Conservation (phyloP, 495 filamentous ascomycete species). For the Immersiella caudata region DNA sequence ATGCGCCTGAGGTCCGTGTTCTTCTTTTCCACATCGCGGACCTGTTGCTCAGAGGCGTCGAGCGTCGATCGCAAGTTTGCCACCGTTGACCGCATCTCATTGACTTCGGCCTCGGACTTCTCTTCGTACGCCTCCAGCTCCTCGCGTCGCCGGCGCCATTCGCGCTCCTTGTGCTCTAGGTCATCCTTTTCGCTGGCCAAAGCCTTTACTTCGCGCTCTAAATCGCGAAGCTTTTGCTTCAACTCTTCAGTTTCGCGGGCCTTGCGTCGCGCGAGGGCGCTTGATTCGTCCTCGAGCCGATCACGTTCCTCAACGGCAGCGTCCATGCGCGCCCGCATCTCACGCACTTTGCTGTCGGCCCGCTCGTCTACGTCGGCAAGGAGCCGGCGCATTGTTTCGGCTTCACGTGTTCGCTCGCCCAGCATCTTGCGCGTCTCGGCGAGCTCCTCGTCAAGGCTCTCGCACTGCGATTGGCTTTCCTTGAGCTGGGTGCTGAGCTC, state of each 20-base stretch:
- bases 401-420: slow-evolving; percentile 90
- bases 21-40: slow-evolving; percentile 77
- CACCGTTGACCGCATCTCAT: slow-evolving; percentile 77
- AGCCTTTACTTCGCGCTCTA: slow-evolving; percentile 72
- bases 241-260: slow-evolving; percentile 87
- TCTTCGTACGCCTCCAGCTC: slow-evolving; percentile 73
- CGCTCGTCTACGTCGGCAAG: slow-evolving; percentile 84
- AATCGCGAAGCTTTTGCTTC: slow-evolving; percentile 73
- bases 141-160: slow-evolving; percentile 69
- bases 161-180: slow-evolving; percentile 63
- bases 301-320: slow-evolving; percentile 88
- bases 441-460: slow-evolving; percentile 92
- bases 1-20: slow-evolving; percentile 72
- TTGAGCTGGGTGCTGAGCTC: slow-evolving; percentile 93
- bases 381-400: slow-evolving; percentile 90
- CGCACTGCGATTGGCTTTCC: slow-evolving; percentile 78
- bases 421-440: slow-evolving; percentile 85
- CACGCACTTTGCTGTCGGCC: slow-evolving; percentile 75
- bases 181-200: slow-evolving; percentile 72
- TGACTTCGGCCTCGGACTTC: slow-evolving; percentile 67
- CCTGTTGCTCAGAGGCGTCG: slow-evolving; percentile 85
- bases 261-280: slow-evolving; percentile 70
- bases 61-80: slow-evolving; percentile 74
- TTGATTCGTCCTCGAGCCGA: slow-evolving; percentile 87
- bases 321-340: slow-evolving; percentile 90